Evolutionary conservation across 23 red algal species (phyloP), one percentile per base, ranked within the genome.

Genomic region (Porphyridium purpureum): DNA sequence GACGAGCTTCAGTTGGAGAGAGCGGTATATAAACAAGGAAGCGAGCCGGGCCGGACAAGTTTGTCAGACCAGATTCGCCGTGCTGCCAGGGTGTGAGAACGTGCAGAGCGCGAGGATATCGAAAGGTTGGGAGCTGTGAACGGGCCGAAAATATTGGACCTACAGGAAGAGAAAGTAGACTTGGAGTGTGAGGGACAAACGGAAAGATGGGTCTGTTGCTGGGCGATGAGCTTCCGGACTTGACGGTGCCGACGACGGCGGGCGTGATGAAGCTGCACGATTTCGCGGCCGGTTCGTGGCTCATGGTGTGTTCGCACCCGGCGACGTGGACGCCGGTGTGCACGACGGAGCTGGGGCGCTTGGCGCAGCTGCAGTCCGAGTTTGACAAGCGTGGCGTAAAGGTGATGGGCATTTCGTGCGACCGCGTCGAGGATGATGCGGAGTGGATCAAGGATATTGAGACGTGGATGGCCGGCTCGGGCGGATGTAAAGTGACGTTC

Each of bases 311-410:
- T 54, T 80, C 74, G 23, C 74, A 80, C 32, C 74, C 74, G 23
- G 60, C 57, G 29, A 60, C 65, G 34, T 86, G 75, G 49, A 86
- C 81, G 22, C 81, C 81, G 30, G 69, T 86, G 1, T 86, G 81
- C 81, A 86, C 81, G 14, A 86, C 81, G 20, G 81, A 86, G 61
- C 47, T 86, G 54, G 81, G 58, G 25, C 81, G 69, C 26, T 54
- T 73, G 14, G 66, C 69, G 11, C 69, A 76, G 60, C 35, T 86
- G 36, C 54, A 62, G 29, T 50, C 59, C 9, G 81, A 75, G 64
- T 86, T 86, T 56, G 69, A 50, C 20, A 58, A 57, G 44, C 60
- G 81, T 30, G 56, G 56, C 52, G 81, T 76, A 4, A 86, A 86
- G 47, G 57, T 64, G 31, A 4, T 86, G 23, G 81, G 59, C 28